Conservation (phyloP, 257 asterid species). For the Petunia secreta region DNA sequence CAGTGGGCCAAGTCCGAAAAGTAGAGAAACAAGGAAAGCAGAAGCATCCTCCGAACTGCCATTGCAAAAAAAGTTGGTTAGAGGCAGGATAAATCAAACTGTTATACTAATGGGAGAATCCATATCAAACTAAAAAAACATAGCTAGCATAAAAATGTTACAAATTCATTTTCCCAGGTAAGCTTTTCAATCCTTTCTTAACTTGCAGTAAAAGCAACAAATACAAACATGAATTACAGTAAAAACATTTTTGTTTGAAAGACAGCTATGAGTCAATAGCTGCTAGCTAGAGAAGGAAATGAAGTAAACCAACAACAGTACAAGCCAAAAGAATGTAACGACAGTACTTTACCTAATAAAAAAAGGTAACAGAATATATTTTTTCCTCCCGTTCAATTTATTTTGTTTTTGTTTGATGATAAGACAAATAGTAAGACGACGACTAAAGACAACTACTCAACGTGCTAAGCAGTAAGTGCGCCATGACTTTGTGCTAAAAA, state of each 20-base stretch:
- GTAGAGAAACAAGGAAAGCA: slow-evolving; percentile 83
- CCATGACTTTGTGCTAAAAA: no score
- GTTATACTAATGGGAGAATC: slow-evolving; percentile 17
- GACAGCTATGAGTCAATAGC: background rate
- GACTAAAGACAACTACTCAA: no score
- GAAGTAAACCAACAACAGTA: no score
- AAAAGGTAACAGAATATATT: no score
- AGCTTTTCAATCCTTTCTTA: background rate
- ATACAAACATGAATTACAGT: background rate
- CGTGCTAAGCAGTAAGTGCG: no score
- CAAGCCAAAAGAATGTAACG: no score
- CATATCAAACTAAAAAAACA: slow-evolving; percentile 2
- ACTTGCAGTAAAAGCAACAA: background rate
- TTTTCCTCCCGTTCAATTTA: no score
- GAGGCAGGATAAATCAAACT: slow-evolving; percentile 14
- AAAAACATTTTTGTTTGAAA: background rate
- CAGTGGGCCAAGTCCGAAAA: slow-evolving; percentile 88
- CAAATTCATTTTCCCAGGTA: background rate
- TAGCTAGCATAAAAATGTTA: background rate
- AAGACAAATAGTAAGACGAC: no score
- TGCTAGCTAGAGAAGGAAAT: background rate
- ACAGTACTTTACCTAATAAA: no score
- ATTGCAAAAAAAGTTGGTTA: slow-evolving; percentile 22
- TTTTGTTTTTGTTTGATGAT: no score
- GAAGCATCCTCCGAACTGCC: slow-evolving; percentile 96